A percentile compares a stretch with the other conserved stretches of the same genome.
Conservation (phyloP, 768 basidiomycete species). For the Macrolepiota albuminosa region DNA sequence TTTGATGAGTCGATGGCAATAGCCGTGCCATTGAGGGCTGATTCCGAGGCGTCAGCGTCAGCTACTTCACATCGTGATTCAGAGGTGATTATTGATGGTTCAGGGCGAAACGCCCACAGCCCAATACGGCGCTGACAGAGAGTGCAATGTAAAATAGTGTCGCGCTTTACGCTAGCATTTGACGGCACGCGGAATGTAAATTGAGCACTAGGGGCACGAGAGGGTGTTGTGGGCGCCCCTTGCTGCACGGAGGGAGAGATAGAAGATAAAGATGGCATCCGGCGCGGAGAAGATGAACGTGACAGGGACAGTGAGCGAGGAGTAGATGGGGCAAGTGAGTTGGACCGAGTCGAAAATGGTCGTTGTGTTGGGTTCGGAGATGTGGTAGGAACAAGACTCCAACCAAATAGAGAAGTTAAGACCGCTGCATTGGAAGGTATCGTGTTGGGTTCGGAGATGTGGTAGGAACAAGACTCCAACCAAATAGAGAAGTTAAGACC, state of each 20-base stretch:
- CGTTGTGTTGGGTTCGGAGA: constrained; percentile 25
- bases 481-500: constrained; percentile 43
- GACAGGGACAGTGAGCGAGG: constrained; percentile 32
- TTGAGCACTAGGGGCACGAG: constrained; percentile 16
- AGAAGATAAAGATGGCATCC: constrained; percentile 7
- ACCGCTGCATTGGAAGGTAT: constrained; percentile 37
- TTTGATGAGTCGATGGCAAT: constrained; percentile 22
- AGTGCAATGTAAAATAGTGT: constrained; percentile 56
- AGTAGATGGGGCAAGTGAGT: constrained; percentile 26
- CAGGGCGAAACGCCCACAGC: constrained; percentile 61
- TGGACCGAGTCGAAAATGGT: constrained; percentile 28
- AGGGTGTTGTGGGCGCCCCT: constrained; percentile 9
- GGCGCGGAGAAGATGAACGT: constrained; percentile 30
- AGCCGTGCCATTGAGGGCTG: constrained; percentile 13
- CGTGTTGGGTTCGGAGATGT: constrained; percentile 23
- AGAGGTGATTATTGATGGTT: constrained; percentile 2
- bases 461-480: constrained; percentile 42
- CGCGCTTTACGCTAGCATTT: constrained; percentile 27
- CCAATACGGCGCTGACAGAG: constrained; percentile 79
- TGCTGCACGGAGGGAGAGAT: constrained; percentile 13
- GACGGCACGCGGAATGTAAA: constrained; percentile 23
- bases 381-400: constrained; percentile 36
- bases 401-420: constrained; percentile 46
- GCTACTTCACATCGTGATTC: background rate
- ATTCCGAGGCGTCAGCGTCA: constrained; percentile 1